Base-by-base conservation (phyloP, 1,284 basidiomycete species). In the Ustilago esculenta region DNA sequence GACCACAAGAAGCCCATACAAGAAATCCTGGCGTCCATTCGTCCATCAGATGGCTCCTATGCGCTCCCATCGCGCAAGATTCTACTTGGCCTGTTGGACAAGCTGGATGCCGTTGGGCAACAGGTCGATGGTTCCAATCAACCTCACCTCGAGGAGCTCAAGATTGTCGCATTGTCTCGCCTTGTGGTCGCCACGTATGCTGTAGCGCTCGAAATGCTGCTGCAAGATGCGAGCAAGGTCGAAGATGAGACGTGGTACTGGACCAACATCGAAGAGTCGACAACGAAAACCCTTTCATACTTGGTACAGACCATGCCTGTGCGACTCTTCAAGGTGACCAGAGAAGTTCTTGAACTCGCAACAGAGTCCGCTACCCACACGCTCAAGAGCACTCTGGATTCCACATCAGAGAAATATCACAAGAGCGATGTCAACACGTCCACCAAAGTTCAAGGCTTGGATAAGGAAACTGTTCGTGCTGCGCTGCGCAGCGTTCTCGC, bases 191-290 rank as follows among this genome's bases (percentile, higher is more conserved):
- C 73, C 0, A 57, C 73, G 0, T 76, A 73, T 33, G 67, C 70
- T 8, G 47, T 68, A 9, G 69, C 71, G 15, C 53, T 77, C 34
- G 68, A 74, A 18, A 50, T 57, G 0, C 42, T 77, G 4, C 54
- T 77, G 1, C 58, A 66, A 25, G 71, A 75, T 45, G 75, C 73
- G 3, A 49, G 64, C 46, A 60, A 53, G 35, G 46, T 76, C 12
- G 63, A 72, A n/a, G 57, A 72, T 24, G 64, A 70, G 35, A 70
- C 71, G 5, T 77, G 73, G 71, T 70, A 68, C 32, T 77, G 75
- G 75, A 73, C 70, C 17, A 63, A 73, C 8, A 68, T 77, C 30
- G 73, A 74, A 41, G 72, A 75, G 36, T 68, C 69, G 25, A 55
- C 39, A 8, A 41, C 40, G 9, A 54, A 33, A 24, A 63, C 71